These are phyloP conservation scores for Rhynchospora pubera DNA, from an alignment of 176 grass and related monocot species.

Conservation along the genomic window DNA sequence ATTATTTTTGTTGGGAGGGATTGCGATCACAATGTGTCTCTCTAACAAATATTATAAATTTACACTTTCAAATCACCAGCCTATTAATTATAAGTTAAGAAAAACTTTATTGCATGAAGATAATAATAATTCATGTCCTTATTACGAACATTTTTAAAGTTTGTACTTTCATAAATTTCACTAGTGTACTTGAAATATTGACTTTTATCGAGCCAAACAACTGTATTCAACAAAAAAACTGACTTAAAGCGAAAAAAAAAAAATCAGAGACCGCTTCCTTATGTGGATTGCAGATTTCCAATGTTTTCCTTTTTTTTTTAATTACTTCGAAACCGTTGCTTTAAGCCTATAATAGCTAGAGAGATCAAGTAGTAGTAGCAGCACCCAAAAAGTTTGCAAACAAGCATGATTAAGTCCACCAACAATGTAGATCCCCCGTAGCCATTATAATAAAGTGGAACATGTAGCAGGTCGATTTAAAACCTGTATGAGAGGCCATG, in stretches of 20 bases:
- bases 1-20: too few species aligned
- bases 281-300: too few species aligned
- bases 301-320: background rate
- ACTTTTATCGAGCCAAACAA: background rate
- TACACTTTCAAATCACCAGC: background rate
- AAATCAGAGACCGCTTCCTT: background rate
- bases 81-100: background rate
- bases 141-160: background rate
- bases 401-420: background rate
- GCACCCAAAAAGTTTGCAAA: background rate
- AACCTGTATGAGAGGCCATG: background rate
- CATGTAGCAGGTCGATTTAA: background rate
- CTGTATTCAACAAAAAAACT: background rate
- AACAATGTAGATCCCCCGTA: background rate
- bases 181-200: background rate
- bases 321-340: background rate
- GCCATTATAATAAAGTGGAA: background rate
- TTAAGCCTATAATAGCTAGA: background rate
- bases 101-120: background rate
- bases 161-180: background rate
- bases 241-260: background rate
- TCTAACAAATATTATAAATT: too few species aligned
- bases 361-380: background rate
- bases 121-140: background rate
- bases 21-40: too few species aligned